Conservation (phyloP, 1,284 basidiomycete genomes). For the Polyporus tsugae region DNA sequence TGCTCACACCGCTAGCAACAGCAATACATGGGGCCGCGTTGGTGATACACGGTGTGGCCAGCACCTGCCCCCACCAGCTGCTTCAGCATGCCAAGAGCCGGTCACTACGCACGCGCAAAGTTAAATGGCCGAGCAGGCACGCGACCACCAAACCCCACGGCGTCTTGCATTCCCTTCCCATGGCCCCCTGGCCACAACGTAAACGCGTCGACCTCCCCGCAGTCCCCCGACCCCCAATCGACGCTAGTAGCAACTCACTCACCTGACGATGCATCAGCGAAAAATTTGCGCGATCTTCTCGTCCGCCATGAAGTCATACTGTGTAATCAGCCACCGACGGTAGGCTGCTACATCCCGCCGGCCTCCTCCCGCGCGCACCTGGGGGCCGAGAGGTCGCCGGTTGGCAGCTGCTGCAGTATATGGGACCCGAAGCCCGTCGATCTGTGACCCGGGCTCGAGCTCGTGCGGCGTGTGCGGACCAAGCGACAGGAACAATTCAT, state of each 20-base stretch:
- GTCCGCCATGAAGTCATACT: neutral
- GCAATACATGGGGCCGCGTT: neutral
- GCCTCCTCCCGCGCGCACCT: neutral
- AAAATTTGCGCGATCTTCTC: neutral
- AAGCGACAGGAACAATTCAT: conserved; percentile 6
- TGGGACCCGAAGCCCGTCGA: conserved; percentile 7
- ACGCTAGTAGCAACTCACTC: neutral
- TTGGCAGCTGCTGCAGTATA: conserved; percentile 4
- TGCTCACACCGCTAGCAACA: neutral
- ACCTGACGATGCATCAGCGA: neutral
- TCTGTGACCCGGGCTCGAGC: neutral
- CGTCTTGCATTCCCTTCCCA: neutral
- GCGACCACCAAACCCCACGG: conserved; percentile 2
- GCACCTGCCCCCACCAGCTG: conserved; percentile 5
- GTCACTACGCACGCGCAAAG: neutral
- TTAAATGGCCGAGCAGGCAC: conserved; percentile 8
- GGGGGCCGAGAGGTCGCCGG: neutral
- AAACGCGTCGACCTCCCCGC: neutral
- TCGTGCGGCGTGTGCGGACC: conserved; percentile 1
- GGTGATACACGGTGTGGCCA: conserved; percentile 4
- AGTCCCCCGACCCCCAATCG: neutral
- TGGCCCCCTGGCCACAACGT: neutral
- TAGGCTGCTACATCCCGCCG: neutral
- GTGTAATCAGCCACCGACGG: neutral
- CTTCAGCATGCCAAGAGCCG: neutral